Base-by-base conservation (phyloP, 148 eudicot genomes). In the Linanthus parryae region DNA sequence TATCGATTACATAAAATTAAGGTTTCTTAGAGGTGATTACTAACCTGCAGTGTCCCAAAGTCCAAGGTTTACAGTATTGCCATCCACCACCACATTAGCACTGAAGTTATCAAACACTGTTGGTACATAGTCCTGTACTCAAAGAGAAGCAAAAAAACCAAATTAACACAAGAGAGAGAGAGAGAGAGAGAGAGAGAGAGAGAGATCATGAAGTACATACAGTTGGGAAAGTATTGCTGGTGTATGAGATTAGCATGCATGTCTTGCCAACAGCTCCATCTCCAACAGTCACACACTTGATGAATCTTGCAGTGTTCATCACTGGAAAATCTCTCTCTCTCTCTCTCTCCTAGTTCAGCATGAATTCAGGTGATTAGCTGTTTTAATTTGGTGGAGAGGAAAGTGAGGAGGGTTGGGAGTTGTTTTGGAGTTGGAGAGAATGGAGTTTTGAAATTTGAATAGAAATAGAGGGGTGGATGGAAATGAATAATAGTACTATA, bases 31-130 rank as follows among this genome's bases (percentile, higher is more conserved):
- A 3, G 6, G 7, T 3, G 12, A 20, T 2, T 44, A 27, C 19
- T 14, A 14, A 69, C 74, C 74, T 53, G 74, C 74, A 12, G 73
- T 69, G 26, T 69, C 73, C 73, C 73, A 69, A 14, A 69, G 68
- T 14, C 73, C 73, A 49, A 69, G 73, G 45, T 69, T 69, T 17
- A 69, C 73, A n/a, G 73, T 69, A 21, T 45, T 69, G 16, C 64
- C 73, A 62, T 63, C 73, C 25, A 69, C 73, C 46, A 69, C 73
- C 44, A 69, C 73, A 69, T n/a, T n/a, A n/a, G n/a, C n/a, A n/a
- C n/a, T n/a, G n/a, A n/a, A n/a, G n/a, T n/a, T n/a, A n/a, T n/a
- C n/a, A n/a, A n/a, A n/a, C n/a, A n/a, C n/a, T n/a, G n/a, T n/a
- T n/a, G n/a, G n/a, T n/a, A n/a, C n/a, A 62, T 69, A 15, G 73